Evolutionary conservation across 257 asterid genomes (phyloP).

Genomic region (Solanum paucissectum): DNA sequence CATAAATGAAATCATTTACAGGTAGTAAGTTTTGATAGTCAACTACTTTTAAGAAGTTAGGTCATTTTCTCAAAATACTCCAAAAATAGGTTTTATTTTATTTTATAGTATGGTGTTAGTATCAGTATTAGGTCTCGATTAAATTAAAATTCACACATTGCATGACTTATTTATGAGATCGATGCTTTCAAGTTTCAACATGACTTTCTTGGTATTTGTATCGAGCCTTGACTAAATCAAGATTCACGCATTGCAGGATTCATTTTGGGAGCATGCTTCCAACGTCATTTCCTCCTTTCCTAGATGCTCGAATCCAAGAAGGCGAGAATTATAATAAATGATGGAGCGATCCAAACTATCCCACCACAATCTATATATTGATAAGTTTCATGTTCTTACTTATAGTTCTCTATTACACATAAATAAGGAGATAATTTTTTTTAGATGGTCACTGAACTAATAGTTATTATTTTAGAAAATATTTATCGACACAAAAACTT

Average conservation of each 20-base stretch:
- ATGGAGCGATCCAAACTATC: neutral
- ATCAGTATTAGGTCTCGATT: fast-evolving
- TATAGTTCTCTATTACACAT: too few relatives aligned
- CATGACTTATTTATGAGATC: neutral
- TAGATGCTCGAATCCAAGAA: neutral
- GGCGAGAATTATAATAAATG: neutral
- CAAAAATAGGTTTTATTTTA: neutral
- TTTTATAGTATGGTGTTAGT: neutral
- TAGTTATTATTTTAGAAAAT: too few relatives aligned
- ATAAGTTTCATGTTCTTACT: neutral
- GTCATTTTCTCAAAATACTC: neutral
- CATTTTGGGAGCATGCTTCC: neutral
- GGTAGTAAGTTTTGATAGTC: neutral
- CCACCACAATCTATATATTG: too few relatives aligned
- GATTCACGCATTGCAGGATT: neutral
- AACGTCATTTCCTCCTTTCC: neutral
- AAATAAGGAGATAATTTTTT: too few relatives aligned
- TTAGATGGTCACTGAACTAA: too few relatives aligned
- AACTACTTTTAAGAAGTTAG: neutral
- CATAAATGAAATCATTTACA: neutral
- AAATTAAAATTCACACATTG: neutral
- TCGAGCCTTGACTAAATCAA: neutral
- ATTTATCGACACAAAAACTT: neutral
- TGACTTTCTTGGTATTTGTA: neutral
- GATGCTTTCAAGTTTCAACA: neutral